Conservation (phyloP, 345 rosid genomes). For the Chamaenerion angustifolium region DNA sequence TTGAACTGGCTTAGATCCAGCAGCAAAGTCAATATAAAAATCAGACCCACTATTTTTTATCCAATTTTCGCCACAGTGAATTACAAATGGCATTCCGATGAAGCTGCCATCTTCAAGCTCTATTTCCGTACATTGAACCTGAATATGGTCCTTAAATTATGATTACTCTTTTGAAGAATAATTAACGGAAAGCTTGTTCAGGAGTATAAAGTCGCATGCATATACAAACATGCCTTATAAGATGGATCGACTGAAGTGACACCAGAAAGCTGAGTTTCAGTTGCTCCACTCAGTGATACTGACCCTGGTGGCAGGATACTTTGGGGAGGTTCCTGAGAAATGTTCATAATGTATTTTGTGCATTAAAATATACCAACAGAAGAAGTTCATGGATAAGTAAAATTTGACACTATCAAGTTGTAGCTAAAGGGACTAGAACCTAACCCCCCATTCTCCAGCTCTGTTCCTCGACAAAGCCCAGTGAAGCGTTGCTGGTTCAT, state of each 20-base stretch:
- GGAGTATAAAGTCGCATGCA: slow-evolving; percentile 4
- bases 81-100: slow-evolving; percentile 91
- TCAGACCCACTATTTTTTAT: slow-evolving; percentile 61
- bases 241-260: slow-evolving; percentile 31
- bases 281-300: slow-evolving; percentile 37
- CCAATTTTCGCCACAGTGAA: slow-evolving; percentile 63
- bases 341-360: slow-evolving; percentile 12
- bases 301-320: slow-evolving; percentile 62
- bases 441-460: slow-evolving; percentile 92
- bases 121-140: slow-evolving; percentile 69
- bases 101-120: slow-evolving; percentile 61
- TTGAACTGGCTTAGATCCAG: slow-evolving; percentile 35
- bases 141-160: slow-evolving; percentile 14
- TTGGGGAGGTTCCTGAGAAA: slow-evolving; percentile 73
- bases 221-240: slow-evolving; percentile 35
- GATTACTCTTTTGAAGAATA: neutral
- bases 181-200: neutral
- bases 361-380: slow-evolving; percentile 7
- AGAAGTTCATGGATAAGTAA: slow-evolving; percentile 2
- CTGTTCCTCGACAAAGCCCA: slow-evolving; percentile 84
- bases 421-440: slow-evolving; percentile 9
- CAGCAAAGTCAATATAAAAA: slow-evolving; percentile 59
- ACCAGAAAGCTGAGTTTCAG: slow-evolving; percentile 41
- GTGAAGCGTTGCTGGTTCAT: slow-evolving; percentile 64
- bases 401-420: slow-evolving; percentile 3